Percentiles rank a stretch among this genome's conserved stretches.
These are phyloP conservation scores for Musa schizocarpa DNA, from an alignment of 176 grass and related monocot species.

Conservation along the genomic window DNA sequence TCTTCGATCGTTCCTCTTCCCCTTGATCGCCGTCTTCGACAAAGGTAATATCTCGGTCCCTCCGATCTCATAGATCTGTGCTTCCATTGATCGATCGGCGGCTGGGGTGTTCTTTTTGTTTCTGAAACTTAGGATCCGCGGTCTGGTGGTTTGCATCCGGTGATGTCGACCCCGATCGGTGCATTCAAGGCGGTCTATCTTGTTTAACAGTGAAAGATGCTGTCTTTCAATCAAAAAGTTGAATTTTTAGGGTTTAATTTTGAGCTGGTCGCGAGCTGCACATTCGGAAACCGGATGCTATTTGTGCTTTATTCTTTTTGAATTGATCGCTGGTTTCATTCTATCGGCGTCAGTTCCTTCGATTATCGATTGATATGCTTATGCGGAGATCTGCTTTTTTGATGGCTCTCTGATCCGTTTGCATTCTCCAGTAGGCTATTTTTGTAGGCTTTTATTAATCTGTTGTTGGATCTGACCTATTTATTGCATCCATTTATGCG, in stretches of 20 bases:
- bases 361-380: no score
- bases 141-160: neutral
- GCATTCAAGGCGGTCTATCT: neutral
- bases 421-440: neutral
- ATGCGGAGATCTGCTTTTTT: neutral
- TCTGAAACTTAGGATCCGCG: neutral
- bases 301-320: neutral
- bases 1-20: neutral
- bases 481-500: neutral
- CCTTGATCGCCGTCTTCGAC: no score
- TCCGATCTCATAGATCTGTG: neutral
- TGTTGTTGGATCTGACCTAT: neutral
- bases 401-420: neutral
- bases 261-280: neutral
- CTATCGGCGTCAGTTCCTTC: neutral
- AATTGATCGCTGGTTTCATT: neutral
- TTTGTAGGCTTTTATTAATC: neutral
- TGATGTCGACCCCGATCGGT: neutral
- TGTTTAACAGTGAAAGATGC: neutral
- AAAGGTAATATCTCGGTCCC: neutral
- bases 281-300: no score
- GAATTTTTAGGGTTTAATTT: neutral
- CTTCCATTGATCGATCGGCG: neutral
- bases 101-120: neutral
- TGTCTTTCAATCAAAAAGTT: neutral